Evolutionary conservation across 148 eudicot genomes (phyloP), one percentile per base, ranked within the genome.

Genomic region (Heliamphora exappendiculata): DNA sequence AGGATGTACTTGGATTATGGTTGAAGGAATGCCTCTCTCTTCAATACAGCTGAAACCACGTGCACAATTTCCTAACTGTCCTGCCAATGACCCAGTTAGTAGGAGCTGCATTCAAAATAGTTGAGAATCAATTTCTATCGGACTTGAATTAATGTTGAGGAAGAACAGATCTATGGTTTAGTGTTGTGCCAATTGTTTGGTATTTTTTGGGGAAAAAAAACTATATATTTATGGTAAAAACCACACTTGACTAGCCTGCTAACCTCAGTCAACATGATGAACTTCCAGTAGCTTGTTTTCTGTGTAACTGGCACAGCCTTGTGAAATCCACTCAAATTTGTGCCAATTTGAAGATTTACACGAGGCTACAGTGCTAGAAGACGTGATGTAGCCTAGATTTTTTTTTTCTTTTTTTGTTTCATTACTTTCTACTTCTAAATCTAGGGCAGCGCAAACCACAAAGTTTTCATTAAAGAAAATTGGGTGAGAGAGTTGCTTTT

Each of bases 31-130:
- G 22, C 50, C 34, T 73, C 37, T 12, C 19, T 19, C 63, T 55
- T 14, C 31, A 73, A 73, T 39, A 5, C 12, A 55, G 24, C 49
- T 73, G 75, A 73, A 54, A 72, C 64, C 22, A 73, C 19, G 28
- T 7, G 20, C 55, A 39, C 54, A 47, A 45, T 45, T 69, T 28
- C 36, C 75, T 55, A 54, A 42, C 7, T 72, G 16, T 22, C 59
- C 34, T 34, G 2, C 10, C 42, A 51, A 31, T 51, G 26, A 34
- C 45, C 19, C 37, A 55, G 65, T 55, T 55, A 24, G 63, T 39
- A 37, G n/a, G 50, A 19, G 16, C 50, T 33, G 44, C 60, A 11
- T 72, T 71, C 59, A 42, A 67, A 39, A 67, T 42, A 22, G 19
- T 44, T 24, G 55, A 69, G 36, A 24, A 69, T 37, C 71, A 36